A percentile compares a stretch with the other conserved stretches of the same genome.
These are phyloP conservation scores for cucumber (Cucumis sativus) DNA, from an alignment of 306 rosid species.

Conservation along the genomic window DNA sequence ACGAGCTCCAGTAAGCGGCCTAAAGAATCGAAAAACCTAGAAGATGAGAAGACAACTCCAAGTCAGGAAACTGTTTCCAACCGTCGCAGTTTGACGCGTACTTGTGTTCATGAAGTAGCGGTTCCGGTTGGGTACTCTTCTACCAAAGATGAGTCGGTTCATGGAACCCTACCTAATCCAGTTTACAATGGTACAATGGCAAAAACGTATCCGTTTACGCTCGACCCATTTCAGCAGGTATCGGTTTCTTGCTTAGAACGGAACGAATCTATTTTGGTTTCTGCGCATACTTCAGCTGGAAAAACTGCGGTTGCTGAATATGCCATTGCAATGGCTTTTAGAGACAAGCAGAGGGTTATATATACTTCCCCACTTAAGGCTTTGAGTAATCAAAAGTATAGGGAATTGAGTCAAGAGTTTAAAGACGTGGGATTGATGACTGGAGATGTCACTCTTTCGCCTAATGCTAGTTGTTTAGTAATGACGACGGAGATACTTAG, in stretches of 20 bases:
- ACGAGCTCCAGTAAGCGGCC: slow-evolving; percentile 11
- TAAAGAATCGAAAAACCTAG: slow-evolving; percentile 8
- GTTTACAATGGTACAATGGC: slow-evolving; percentile 46
- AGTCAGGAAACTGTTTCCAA: slow-evolving; percentile 16
- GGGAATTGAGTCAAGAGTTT: slow-evolving; percentile 80
- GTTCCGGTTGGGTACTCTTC: slow-evolving; percentile 54
- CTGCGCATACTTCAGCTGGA: slow-evolving; percentile 97
- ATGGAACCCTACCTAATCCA: slow-evolving; percentile 76
- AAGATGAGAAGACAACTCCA: slow-evolving; percentile 1
- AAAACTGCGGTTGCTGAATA: slow-evolving; percentile 96
- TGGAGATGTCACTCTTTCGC: slow-evolving; percentile 84
- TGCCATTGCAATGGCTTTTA: slow-evolving; percentile 88
- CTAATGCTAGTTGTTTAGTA: slow-evolving; percentile 74
- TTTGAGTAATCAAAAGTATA: slow-evolving; percentile 78
- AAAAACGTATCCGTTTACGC: slow-evolving; percentile 51
- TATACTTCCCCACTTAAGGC: slow-evolving; percentile 92
- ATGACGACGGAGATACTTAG: slow-evolving; percentile 92
- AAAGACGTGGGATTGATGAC: slow-evolving; percentile 88
- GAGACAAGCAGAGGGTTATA: slow-evolving; percentile 78
- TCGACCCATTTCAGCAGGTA: slow-evolving; percentile 84
- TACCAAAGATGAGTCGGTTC: slow-evolving; percentile 38
- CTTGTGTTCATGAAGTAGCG: slow-evolving; percentile 92
- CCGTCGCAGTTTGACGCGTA: slow-evolving; percentile 34
- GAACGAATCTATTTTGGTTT: slow-evolving; percentile 79
- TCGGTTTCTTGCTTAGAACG: slow-evolving; percentile 82